Percentiles rank a stretch among this genome's conserved stretches.
Conservation (phyloP, 257 asterid genomes). For the Haberlea rhodopensis region DNA sequence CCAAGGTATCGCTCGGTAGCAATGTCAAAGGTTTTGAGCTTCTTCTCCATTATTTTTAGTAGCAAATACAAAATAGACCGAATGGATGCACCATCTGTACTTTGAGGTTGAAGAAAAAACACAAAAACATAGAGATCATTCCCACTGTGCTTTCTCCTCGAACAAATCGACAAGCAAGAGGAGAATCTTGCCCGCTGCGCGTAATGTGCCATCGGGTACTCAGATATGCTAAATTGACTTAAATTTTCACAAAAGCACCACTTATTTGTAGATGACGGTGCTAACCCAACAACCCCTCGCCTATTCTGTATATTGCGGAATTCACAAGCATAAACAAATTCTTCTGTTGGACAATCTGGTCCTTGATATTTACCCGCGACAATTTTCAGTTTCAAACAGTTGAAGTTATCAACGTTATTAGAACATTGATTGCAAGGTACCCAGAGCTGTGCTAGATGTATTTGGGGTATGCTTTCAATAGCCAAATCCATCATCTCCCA, state of each 20-base stretch:
- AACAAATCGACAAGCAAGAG: neutral
- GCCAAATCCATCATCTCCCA: neutral
- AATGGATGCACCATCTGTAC: too few species aligned
- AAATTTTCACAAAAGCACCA: neutral
- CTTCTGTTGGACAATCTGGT: too few species aligned
- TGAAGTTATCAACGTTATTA: neutral
- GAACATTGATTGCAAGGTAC: neutral
- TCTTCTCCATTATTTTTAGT: too few species aligned
- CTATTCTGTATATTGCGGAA: neutral
- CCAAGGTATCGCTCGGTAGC: too few species aligned
- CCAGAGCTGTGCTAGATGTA: neutral
- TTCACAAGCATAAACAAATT: neutral
- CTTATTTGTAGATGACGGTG: neutral
- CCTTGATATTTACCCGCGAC: too few species aligned
- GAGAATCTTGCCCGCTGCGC: neutral
- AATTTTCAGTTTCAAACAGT: too few species aligned
- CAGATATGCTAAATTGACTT: neutral
- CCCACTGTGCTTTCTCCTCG: neutral
- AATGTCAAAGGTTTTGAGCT: too few species aligned
- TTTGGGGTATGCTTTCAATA: neutral
- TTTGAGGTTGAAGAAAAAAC: too few species aligned
- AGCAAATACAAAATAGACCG: too few species aligned
- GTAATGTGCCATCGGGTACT: conserved; percentile 1
- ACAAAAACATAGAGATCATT: too few species aligned
- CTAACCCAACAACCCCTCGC: too few species aligned